These are phyloP conservation scores for Rhododendron vialii DNA, from an alignment of 148 eudicot species.

Conservation along the genomic window DNA sequence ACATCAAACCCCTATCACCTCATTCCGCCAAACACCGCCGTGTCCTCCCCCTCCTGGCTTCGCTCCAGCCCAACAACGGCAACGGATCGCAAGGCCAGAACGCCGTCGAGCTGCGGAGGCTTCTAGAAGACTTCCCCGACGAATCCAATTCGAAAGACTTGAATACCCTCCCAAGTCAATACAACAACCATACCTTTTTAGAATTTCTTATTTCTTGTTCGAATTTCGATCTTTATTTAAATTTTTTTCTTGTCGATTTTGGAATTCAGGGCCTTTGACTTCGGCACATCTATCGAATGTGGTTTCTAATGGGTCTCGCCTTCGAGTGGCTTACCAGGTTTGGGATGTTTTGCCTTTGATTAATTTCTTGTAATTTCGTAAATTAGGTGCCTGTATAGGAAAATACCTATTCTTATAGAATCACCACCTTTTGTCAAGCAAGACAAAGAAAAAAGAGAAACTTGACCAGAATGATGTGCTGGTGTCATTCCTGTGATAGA, in stretches of 20 bases:
- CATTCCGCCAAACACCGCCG: neutral
- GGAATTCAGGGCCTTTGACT: slow-evolving; percentile 29
- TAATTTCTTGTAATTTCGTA: neutral
- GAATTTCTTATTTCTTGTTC: neutral
- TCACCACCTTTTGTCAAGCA: neutral
- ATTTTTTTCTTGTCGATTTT: neutral
- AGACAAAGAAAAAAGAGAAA: neutral
- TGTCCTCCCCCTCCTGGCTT: neutral
- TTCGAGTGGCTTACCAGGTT: slow-evolving; percentile 73
- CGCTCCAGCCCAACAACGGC: neutral
- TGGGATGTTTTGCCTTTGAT: neutral
- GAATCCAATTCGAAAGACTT: slow-evolving; percentile 13
- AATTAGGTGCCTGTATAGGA: neutral
- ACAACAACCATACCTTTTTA: too few species aligned
- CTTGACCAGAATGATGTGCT: neutral
- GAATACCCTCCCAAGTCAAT: slow-evolving; percentile 14
- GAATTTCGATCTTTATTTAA: too few species aligned
- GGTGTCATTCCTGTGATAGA: neutral
- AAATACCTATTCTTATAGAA: neutral
- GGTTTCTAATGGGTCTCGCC: slow-evolving; percentile 23
- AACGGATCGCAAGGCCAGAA: slow-evolving; percentile 7
- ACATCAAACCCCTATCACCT: neutral
- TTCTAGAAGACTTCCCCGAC: neutral
- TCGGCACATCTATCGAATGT: slow-evolving; percentile 15
- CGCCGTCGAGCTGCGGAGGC: slow-evolving; percentile 6